Evolutionary conservation across 352 stramenopile genomes (phyloP), one percentile per base, ranked within the genome.

Genomic region (Halophytophthora batemanensis): DNA sequence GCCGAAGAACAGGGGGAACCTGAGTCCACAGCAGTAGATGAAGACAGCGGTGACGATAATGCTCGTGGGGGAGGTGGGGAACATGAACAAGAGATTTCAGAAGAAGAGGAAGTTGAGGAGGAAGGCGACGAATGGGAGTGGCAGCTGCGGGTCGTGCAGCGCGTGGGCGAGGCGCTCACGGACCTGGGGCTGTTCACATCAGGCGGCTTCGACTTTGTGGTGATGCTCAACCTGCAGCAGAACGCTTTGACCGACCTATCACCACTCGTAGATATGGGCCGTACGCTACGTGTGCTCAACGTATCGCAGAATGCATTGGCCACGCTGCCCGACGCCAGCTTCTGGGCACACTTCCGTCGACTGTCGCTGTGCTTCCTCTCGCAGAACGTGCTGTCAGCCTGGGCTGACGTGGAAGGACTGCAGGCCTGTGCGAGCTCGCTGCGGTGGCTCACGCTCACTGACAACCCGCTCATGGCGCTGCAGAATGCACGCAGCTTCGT

Each of bases 321-420:
- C 10, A 63, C 61, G 29, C 59, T 93, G 1, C 79, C 79, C 6
- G 46, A n/a, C 5, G 31, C 47, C 5, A 25, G 51, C 2, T 90
- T 89, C 43, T 93, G 82, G 82, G 12, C 28, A 2, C 47, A 61
- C 12, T 92, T 90, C 36, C 40, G 53, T 33, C 50, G 51, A 2
- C 42, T 92, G 17, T 66, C 65, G 13, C 38, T 89, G 15, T 74
- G 76, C 15, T 87, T 92, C 34, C 69, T 92, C 10, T 69, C 68
- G 23, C 59, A 76, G 10, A 92, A 92, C 43, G 25, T 22, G 2
- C 53, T 92, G 6, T 56, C 48, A n/a, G 46, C 58, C 15, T 92
- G 78, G 82, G 13, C 37, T 1, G 62, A 84, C 21, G 62, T 87
- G 2, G 61, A 77, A 42, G 73, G 77, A 1, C 38, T 90, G 8